Base-by-base conservation (phyloP, 257 asterid genomes). In the Nicotiana paniculata region DNA sequence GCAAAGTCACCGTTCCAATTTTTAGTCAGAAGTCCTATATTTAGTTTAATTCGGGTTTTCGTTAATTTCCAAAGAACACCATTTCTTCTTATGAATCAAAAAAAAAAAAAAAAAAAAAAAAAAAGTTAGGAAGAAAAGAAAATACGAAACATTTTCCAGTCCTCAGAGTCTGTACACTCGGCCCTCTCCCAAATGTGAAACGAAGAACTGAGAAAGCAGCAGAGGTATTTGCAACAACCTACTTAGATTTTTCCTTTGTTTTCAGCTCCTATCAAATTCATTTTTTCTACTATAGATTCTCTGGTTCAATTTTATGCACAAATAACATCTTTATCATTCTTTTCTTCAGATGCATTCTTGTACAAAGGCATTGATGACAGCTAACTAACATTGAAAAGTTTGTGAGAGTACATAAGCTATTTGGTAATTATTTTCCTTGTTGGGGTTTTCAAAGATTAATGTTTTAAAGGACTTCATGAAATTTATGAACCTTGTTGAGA, bases 151-250 rank as follows among this genome's bases (percentile, higher is more conserved):
- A 67, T 33, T 17, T 17, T 67, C 15, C 13, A 33, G 51, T 26
- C 66, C 33, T 7, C 75, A 32, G 32, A n/a, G 4, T 3, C 65
- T 64, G 37, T 32, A n/a, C 59, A 9, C 33, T 9, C 51, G 17
- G 53, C 51, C 17, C 65, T 63, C 72, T 46, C 76, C 37, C 77
- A 62, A 51, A 68, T 84, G 86, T 59, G 63, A 81, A 83, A 58
- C 72, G 63, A 82, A 78, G 74, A 82, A 74, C 66, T 17, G 30
- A 78, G 68, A 30, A 64, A 67, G 67, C 6, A 77, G 24, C 28
- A 53, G 9, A 33, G 69, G 77, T 21, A 21, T 21, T 21, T 18
- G 46, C 15, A 1, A 53, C 39, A 46, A 81, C 78, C 53, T n/a
- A 48, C n/a, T 7, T 58, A 30, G 26, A 15, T 43, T 76, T 57